Evolutionary conservation across 306 rosid genomes (phyloP).

Genomic region (Rosa lucieae): DNA sequence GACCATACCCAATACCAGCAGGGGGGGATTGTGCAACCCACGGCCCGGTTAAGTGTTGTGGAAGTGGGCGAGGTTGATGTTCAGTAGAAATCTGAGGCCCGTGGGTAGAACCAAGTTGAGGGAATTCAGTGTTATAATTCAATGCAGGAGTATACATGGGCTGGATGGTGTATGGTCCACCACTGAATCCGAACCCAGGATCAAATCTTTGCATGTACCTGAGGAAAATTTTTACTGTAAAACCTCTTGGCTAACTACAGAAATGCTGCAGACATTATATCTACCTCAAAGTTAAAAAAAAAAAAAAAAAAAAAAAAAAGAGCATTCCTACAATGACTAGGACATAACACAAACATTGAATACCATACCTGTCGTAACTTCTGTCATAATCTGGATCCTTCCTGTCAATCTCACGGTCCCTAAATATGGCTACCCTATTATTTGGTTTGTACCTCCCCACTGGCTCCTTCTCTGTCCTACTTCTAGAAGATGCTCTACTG

Average conservation of each 20-base stretch:
- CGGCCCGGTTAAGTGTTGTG: conserved; percentile 71
- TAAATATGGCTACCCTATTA: conserved; percentile 89
- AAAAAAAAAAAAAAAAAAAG: background rate
- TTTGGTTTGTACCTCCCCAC: conserved; percentile 70
- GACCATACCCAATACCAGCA: conserved; percentile 83
- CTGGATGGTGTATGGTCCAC: conserved; percentile 80
- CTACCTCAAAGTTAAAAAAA: too few species aligned
- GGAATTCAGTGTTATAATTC: conserved; percentile 94
- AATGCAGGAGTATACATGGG: conserved; percentile 86
- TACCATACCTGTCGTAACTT: conserved; percentile 76
- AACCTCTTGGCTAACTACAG: background rate
- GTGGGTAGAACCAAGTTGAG: conserved; percentile 87
- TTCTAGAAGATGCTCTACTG: conserved; percentile 74
- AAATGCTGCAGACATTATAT: background rate
- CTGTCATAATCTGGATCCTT: conserved; percentile 97
- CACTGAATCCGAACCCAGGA: conserved; percentile 96
- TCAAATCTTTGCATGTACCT: conserved; percentile 98
- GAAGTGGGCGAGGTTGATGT: conserved; percentile 69
- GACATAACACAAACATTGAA: background rate
- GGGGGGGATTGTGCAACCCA: conserved; percentile 74
- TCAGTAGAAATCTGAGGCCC: conserved; percentile 79
- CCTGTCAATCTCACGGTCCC: conserved; percentile 89
- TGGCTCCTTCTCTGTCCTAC: conserved; percentile 80
- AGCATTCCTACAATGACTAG: background rate
- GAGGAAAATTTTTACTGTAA: conserved; percentile 24